Conservation (phyloP, 169 alveolate genomes). For the Eimeria sp. region DNA sequence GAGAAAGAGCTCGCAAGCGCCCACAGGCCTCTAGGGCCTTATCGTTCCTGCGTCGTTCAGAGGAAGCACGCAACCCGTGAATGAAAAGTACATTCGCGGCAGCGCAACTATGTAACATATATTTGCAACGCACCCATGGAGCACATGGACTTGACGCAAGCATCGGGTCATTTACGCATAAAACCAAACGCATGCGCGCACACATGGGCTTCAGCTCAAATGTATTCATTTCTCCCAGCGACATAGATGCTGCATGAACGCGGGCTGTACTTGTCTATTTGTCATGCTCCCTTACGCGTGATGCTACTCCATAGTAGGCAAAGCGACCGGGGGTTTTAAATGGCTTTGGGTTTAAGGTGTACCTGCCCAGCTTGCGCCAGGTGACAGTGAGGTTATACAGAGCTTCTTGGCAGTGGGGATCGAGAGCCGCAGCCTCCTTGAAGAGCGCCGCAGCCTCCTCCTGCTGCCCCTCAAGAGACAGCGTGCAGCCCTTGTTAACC, state of each 20-base stretch:
- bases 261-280: neutral
- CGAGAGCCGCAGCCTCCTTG: slow-evolving; percentile 93
- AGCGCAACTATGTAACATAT: neutral
- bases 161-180: neutral
- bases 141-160: neutral
- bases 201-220: neutral
- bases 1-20: slow-evolving; percentile 90
- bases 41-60: slow-evolving; percentile 84
- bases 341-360: neutral
- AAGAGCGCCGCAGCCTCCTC: slow-evolving; percentile 44
- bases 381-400: slow-evolving; percentile 91
- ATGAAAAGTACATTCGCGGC: neutral
- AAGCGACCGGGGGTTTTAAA: too few relatives aligned
- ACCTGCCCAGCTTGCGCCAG: slow-evolving; percentile 39
- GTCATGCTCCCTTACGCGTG: neutral
- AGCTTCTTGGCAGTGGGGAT: slow-evolving; percentile 96
- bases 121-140: neutral
- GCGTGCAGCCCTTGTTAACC: slow-evolving; percentile 95
- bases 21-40: slow-evolving; percentile 91
- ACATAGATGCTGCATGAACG: too few relatives aligned
- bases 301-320: too few relatives aligned
- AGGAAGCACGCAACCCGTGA: too few relatives aligned
- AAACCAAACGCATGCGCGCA: neutral
- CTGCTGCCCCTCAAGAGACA: slow-evolving; percentile 86
- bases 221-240: too few relatives aligned